These are phyloP conservation scores for Periglandula ipomoeae DNA, from an alignment of 2,329 filamentous ascomycete species.

Conservation along the genomic window DNA sequence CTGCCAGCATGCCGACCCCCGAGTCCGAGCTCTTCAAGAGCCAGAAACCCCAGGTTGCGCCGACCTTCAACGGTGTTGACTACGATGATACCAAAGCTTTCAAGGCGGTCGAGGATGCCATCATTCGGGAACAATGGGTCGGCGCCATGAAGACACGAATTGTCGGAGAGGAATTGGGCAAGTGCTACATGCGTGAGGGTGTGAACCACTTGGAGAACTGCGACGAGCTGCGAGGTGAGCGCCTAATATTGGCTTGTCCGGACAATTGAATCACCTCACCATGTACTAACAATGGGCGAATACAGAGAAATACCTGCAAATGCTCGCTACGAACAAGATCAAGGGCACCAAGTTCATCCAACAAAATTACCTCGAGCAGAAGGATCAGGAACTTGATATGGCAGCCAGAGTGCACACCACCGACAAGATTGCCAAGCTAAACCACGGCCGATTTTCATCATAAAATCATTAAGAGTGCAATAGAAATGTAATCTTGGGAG, in stretches of 20 bases:
- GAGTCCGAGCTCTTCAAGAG: slow-evolving; percentile 75
- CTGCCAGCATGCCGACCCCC: slow-evolving; percentile 62
- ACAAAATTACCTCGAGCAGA: slow-evolving; percentile 61
- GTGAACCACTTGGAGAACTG: slow-evolving; percentile 88
- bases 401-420: slow-evolving; percentile 29
- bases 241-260: neutral
- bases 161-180: slow-evolving; percentile 73
- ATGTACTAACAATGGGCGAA: neutral
- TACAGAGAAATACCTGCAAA: slow-evolving; percentile 63
- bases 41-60: slow-evolving; percentile 72
- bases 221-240: slow-evolving; percentile 64
- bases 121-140: slow-evolving; percentile 83
- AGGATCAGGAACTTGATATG: slow-evolving; percentile 30
- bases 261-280: neutral
- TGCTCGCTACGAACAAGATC: slow-evolving; percentile 67
- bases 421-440: slow-evolving; percentile 30
- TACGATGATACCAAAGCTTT: slow-evolving; percentile 74
- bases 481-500: neutral
- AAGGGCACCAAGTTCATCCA: slow-evolving; percentile 73
- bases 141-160: slow-evolving; percentile 81
- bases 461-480: slow-evolving; percentile 9
- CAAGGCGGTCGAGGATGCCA: slow-evolving; percentile 74
- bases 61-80: slow-evolving; percentile 80
- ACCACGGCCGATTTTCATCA: slow-evolving; percentile 24
- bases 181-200: slow-evolving; percentile 77